phyloP scores from a whole-genome alignment of 164 flowering plant species.

The Stephania yunnanensis region DNA sequence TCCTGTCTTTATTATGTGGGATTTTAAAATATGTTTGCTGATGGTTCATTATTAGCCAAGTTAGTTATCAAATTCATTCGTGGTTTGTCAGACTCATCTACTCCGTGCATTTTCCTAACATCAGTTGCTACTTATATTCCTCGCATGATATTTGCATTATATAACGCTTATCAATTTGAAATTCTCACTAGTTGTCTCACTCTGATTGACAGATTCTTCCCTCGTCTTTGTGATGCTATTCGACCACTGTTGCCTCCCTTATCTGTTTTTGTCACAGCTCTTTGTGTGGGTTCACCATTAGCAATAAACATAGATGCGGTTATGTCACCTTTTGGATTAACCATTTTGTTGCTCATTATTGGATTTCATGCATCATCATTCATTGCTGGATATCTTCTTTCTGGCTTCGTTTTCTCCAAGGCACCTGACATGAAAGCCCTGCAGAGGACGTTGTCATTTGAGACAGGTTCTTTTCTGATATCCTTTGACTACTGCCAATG shows the following conservation, averaged over 20 bases:
- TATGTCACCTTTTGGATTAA: constrained; percentile 75
- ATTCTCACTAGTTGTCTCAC: not conserved
- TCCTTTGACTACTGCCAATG: not conserved
- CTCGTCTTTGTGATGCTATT: constrained; percentile 55
- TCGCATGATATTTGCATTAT: too few relatives aligned
- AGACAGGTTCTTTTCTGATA: constrained; percentile 57
- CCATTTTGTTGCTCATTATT: constrained; percentile 51
- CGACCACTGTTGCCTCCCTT: constrained; percentile 82
- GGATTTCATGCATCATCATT: constrained; percentile 79
- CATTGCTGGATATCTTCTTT: constrained; percentile 54
- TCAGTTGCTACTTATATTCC: too few relatives aligned
- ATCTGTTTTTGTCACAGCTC: constrained; percentile 85
- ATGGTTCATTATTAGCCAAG: too few relatives aligned
- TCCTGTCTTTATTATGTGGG: too few relatives aligned
- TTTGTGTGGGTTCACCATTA: constrained; percentile 93
- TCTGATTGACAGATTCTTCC: constrained; percentile 53
- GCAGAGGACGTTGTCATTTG: constrained; percentile 83
- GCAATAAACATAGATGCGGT: constrained; percentile 73
- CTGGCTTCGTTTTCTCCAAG: constrained; percentile 55
- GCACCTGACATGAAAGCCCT: constrained; percentile 65
- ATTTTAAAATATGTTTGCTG: too few relatives aligned
- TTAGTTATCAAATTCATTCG: too few relatives aligned
- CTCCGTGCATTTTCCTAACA: too few relatives aligned
- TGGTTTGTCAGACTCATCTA: too few relatives aligned
- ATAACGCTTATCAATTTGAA: not conserved